phyloP scores from a whole-genome alignment of 2,329 filamentous ascomycete species.

The Alternaria ventricosa region DNA sequence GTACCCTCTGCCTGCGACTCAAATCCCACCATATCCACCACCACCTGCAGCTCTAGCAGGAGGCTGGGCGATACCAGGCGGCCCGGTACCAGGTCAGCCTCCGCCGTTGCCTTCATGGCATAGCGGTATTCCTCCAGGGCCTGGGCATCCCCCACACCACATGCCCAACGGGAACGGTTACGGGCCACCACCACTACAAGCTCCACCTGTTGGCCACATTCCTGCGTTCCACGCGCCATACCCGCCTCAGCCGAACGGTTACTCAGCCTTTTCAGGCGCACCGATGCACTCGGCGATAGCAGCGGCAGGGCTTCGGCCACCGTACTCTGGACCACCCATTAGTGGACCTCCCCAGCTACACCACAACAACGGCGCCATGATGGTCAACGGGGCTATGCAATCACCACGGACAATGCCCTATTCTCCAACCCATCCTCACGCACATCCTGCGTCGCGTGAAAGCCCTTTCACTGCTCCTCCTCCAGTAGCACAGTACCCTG shows the following conservation, averaged over 20 bases:
- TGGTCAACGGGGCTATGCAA: conserved; percentile 46
- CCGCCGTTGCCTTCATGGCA: conserved; percentile 44
- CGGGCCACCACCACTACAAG: conserved; percentile 30
- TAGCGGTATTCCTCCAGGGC: conserved; percentile 31
- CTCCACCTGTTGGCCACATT: conserved; percentile 30
- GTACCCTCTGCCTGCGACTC: conserved; percentile 40
- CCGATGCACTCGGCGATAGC: conserved; percentile 39
- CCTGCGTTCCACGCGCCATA: conserved; percentile 44
- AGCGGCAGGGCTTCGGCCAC: conserved; percentile 33
- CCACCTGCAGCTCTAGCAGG: conserved; percentile 24
- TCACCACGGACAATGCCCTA: conserved; percentile 46
- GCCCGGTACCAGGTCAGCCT: conserved; percentile 29
- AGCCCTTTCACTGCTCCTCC: conserved; percentile 44
- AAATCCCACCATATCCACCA: conserved; percentile 32
- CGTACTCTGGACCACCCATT: conserved; percentile 37
- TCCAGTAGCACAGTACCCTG: conserved; percentile 32
- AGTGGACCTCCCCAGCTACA: conserved; percentile 43
- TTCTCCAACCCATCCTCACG: conserved; percentile 46
- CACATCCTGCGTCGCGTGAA: conserved; percentile 43
- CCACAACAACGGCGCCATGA: conserved; percentile 39
- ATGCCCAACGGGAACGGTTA: conserved; percentile 43
- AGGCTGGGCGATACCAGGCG: conserved; percentile 31
- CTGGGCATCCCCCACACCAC: conserved; percentile 30
- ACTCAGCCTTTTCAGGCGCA: conserved; percentile 40
- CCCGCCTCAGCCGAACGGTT: conserved; percentile 41